These are phyloP conservation scores for Xylaria bambusicola DNA, from an alignment of 495 filamentous ascomycete species.

Conservation along the genomic window DNA sequence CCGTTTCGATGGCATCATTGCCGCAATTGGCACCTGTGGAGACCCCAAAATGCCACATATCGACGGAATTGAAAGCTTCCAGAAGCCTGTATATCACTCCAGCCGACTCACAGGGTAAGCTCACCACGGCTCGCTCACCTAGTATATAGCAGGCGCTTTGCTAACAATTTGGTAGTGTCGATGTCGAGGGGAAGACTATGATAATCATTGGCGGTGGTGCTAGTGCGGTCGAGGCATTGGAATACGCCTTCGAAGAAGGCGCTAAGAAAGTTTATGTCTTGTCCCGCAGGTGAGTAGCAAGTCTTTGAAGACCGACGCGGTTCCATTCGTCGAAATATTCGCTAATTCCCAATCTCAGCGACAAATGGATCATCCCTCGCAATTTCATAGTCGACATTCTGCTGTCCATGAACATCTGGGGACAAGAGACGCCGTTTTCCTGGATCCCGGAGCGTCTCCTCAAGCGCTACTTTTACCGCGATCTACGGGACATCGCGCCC, in stretches of 20 bases:
- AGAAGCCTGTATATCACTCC: constrained; percentile 71
- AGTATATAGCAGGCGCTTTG: background rate
- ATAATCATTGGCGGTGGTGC: constrained; percentile 79
- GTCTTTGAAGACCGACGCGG: background rate
- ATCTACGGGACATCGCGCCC: constrained; percentile 76
- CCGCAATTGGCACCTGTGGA: constrained; percentile 77
- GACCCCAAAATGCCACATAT: constrained; percentile 71
- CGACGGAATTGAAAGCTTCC: constrained; percentile 65
- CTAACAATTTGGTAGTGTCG: constrained; percentile 22
- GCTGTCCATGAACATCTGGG: constrained; percentile 76
- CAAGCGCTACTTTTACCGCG: constrained; percentile 80
- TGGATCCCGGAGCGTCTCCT: constrained; percentile 78
- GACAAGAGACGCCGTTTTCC: constrained; percentile 70
- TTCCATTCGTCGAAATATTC: background rate
- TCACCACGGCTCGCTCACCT: background rate
- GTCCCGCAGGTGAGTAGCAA: constrained; percentile 49
- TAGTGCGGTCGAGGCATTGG: constrained; percentile 79
- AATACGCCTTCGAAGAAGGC: constrained; percentile 69
- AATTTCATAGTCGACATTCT: constrained; percentile 73
- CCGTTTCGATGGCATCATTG: constrained; percentile 75
- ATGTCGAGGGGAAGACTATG: constrained; percentile 70
- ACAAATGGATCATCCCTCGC: constrained; percentile 89
- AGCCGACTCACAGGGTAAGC: constrained; percentile 66
- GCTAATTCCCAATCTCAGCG: constrained; percentile 33
- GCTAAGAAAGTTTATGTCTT: constrained; percentile 72